Evolutionary conservation across 768 basidiomycete species (phyloP), one percentile per base, ranked within the genome.

Genomic region (Suillus alpinus): DNA sequence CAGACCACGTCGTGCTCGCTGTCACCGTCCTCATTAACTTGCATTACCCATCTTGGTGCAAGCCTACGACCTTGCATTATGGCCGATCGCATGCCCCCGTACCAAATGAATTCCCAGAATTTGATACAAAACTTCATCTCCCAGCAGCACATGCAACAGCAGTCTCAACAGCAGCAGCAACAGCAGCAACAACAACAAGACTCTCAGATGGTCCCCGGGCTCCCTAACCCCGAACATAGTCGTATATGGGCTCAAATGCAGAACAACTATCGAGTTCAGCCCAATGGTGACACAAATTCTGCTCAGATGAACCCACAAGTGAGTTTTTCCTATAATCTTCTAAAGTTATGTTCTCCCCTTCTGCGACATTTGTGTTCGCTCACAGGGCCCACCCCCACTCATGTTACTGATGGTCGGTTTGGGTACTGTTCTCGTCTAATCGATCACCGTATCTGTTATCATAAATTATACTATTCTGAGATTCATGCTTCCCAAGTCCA

Each of bases 21-120:
- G 63, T 57, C 64, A 66, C 64, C 60, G 64, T 64, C 68, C 57
- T 46, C 60, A 65, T 69, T 69, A 70, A 71, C 70, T 69, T 69
- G 60, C 67, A 69, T 64, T 70, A 62, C 70, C 68, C 67, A 59
- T 62, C 59, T 64, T 64, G 59, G 57, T 66, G 62, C 63, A 68
- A 64, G 61, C 69, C 63, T 65, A 57, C 61, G 62, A 63, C 65
- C 64, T 65, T 72, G 75, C 75, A 77, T 76, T 74, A 86, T 86
- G 86, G 84, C 86, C 70, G 85, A 88, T 82, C 84, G 82, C 72
- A 70, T 79, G 56, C 69, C 79, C 67, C 80, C 78, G 73, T 86
- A 85, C 71, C 63, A 77, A 66, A 83, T 87, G 81, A 74, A 83
- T 49, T 73, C 83, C 61, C 73, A 70, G 66, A 79, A 75, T 72